Percentiles rank a stretch among this genome's conserved stretches.
Evolutionary conservation across 179 eudicot species (phyloP).

Genomic region (Carnegiea gigantea): DNA sequence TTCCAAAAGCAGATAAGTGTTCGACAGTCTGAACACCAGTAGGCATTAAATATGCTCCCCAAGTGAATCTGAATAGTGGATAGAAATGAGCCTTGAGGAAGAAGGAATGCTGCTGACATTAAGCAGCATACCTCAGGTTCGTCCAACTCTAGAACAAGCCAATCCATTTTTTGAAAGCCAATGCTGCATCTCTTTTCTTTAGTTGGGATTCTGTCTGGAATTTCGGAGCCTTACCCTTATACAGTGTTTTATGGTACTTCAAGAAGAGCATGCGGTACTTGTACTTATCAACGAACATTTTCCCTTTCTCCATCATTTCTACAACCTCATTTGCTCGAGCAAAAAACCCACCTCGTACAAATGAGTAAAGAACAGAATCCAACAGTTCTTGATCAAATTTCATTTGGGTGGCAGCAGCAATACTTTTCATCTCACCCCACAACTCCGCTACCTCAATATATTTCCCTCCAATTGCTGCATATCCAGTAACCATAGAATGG

Average conservation of each 20-base stretch:
- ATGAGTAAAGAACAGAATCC: slow-evolving; percentile 89
- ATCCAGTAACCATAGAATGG: slow-evolving; percentile 90
- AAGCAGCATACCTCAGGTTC: background rate
- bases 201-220: slow-evolving; percentile 67
- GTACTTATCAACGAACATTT: slow-evolving; percentile 86
- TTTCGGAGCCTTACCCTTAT: slow-evolving; percentile 85
- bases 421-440: slow-evolving; percentile 92
- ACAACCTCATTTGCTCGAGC: slow-evolving; percentile 83
- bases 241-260: slow-evolving; percentile 76
- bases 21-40: too few species aligned
- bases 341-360: slow-evolving; percentile 92
- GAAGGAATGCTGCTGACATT: background rate
- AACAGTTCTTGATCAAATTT: slow-evolving; percentile 87
- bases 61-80: background rate
- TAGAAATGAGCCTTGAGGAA: background rate
- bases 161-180: slow-evolving; percentile 81
- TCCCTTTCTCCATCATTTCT: slow-evolving; percentile 81
- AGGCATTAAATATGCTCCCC: background rate
- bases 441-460: slow-evolving; percentile 87
- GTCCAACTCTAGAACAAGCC: slow-evolving; percentile 54
- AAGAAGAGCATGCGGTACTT: slow-evolving; percentile 77
- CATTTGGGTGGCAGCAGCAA: slow-evolving; percentile 57
- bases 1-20: background rate
- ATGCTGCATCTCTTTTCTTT: slow-evolving; percentile 72
- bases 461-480: slow-evolving; percentile 90